Evolutionary conservation across 805 yeast species (phyloP).

Genomic region (Wickerhamomyces hampshirensis): DNA sequence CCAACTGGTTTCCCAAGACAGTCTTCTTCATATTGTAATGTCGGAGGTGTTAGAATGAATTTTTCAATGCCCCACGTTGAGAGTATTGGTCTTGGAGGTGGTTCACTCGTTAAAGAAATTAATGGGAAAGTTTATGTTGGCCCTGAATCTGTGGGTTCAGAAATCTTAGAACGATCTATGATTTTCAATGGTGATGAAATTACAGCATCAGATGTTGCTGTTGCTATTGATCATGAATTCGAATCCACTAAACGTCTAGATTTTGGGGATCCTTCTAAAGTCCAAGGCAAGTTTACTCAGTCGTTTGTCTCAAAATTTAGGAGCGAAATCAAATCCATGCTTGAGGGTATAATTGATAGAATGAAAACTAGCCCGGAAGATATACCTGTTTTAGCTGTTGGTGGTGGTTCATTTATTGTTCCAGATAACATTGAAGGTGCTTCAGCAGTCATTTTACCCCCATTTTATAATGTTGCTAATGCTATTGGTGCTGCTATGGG

Average conservation of each 20-base stretch:
- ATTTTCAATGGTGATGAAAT: slow-evolving; percentile 39
- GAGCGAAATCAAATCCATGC: slow-evolving; percentile 16
- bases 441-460: slow-evolving; percentile 37
- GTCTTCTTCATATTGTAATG: slow-evolving; percentile 35
- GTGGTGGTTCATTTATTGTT: slow-evolving; percentile 47
- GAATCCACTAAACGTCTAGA: background rate
- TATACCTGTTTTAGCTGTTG: slow-evolving; percentile 40
- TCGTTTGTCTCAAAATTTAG: slow-evolving; percentile 13
- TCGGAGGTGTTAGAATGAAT: slow-evolving; percentile 46
- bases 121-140: slow-evolving; percentile 32
- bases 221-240: slow-evolving; percentile 17
- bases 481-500: slow-evolving; percentile 49
- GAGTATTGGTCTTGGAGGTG: slow-evolving; percentile 47
- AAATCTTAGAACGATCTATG: slow-evolving; percentile 26
- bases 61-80: slow-evolving; percentile 48
- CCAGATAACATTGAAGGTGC: slow-evolving; percentile 36
- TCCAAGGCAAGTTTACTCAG: slow-evolving; percentile 9
- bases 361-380: slow-evolving; percentile 42
- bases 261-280: slow-evolving; percentile 4
- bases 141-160: slow-evolving; percentile 44
- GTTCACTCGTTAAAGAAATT: slow-evolving; percentile 35
- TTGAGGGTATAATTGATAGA: slow-evolving; percentile 37
- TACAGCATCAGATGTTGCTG: slow-evolving; percentile 37
- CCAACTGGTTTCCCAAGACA: slow-evolving; percentile 45
- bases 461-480: slow-evolving; percentile 40